A percentile compares a stretch with the other conserved stretches of the same genome.
Evolutionary conservation across 2,329 filamentous ascomycete genomes (phyloP).

Genomic region (Paraphaeosphaeria minitans): DNA sequence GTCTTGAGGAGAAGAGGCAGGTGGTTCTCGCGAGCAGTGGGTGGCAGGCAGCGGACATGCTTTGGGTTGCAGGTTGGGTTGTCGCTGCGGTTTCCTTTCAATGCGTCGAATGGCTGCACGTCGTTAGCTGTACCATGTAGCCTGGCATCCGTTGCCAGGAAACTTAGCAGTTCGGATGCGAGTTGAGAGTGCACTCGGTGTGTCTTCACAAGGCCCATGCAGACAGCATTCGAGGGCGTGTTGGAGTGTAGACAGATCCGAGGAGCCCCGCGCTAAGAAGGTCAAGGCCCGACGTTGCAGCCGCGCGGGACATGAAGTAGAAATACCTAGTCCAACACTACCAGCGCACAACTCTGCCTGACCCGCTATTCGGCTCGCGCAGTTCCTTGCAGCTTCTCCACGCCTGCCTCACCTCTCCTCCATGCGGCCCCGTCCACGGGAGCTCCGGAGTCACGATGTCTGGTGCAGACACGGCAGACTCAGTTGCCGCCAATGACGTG

Average conservation of each 20-base stretch:
- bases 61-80: slow-evolving; percentile 15
- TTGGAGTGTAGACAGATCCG: background rate
- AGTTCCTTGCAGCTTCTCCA: slow-evolving; percentile 11
- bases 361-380: slow-evolving; percentile 12
- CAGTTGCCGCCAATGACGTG: slow-evolving; percentile 34
- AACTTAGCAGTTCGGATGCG: background rate
- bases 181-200: no score
- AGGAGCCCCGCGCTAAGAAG: slow-evolving; percentile 21
- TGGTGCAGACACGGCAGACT: slow-evolving; percentile 43
- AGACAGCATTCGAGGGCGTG: no score
- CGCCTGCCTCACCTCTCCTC: slow-evolving; percentile 26
- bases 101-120: background rate
- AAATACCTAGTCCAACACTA: no score
- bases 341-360: slow-evolving; percentile 26
- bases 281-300: slow-evolving; percentile 7
- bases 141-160: slow-evolving; percentile 2
- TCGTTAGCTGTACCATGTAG: slow-evolving; percentile 2
- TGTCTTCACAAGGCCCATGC: no score
- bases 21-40: background rate
- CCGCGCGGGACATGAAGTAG: slow-evolving; percentile 15
- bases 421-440: slow-evolving; percentile 44
- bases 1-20: background rate
- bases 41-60: background rate
- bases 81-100: slow-evolving; percentile 4
- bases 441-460: slow-evolving; percentile 46